These are phyloP conservation scores for Saposhnikovia divaricata DNA, from an alignment of 129 eudicot genomes.

Conservation along the genomic window DNA sequence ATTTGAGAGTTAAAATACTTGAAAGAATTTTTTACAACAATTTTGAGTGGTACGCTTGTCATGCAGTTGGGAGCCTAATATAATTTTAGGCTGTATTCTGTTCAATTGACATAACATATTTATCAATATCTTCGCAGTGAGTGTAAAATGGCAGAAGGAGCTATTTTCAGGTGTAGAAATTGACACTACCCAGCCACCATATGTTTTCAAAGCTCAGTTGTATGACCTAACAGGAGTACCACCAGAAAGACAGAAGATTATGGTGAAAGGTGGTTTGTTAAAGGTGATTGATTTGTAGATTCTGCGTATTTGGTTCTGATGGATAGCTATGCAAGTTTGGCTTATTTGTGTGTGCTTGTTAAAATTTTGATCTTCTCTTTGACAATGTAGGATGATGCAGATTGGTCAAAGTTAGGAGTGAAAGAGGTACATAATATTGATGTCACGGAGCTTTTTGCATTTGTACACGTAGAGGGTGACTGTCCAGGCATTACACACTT, in stretches of 20 bases:
- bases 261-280: conserved; percentile 87
- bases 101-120: neutral
- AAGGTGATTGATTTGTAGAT: conserved; percentile 33
- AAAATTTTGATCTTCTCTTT: neutral
- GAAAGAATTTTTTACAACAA: neutral
- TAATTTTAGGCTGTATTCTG: neutral
- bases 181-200: conserved; percentile 89
- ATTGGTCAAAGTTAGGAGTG: conserved; percentile 90
- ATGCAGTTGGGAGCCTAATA: neutral
- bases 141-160: conserved; percentile 97
- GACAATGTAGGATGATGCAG: conserved; percentile 72
- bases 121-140: conserved; percentile 41
- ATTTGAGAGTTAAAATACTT: neutral
- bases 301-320: neutral
- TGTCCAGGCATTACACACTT: neutral
- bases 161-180: conserved; percentile 67
- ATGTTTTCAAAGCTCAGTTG: conserved; percentile 79
- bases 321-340: neutral
- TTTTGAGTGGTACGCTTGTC: neutral
- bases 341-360: neutral
- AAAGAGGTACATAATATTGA: conserved; percentile 58
- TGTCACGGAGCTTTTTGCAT: conserved; percentile 12
- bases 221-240: conserved; percentile 97
- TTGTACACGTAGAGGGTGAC: neutral
- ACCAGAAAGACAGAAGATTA: conserved; percentile 95